These are phyloP conservation scores for Aspergillus aculeatus DNA, from an alignment of 2,329 filamentous ascomycete species.

Conservation along the genomic window DNA sequence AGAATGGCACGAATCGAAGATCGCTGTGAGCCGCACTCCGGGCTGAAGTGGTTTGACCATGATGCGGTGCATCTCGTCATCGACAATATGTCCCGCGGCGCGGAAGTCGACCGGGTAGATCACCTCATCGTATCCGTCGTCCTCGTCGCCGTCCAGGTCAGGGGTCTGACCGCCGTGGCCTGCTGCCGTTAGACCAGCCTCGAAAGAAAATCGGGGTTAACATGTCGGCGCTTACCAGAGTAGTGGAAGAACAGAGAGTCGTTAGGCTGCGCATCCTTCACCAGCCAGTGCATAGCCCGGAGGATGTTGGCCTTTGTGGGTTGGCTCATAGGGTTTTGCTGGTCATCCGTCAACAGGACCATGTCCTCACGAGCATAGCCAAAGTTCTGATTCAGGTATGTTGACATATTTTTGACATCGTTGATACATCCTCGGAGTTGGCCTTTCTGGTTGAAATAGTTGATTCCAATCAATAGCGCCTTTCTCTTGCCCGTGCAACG, in stretches of 20 bases:
- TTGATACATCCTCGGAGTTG: constrained; percentile 94
- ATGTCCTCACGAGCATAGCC: constrained; percentile 94
- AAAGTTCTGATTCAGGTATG: constrained; percentile 83
- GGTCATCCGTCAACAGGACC: constrained; percentile 94
- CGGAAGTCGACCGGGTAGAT: constrained; percentile 76
- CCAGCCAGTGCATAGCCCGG: constrained; percentile 95
- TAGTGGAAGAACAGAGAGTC: constrained; percentile 98
- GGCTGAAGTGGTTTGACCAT: constrained; percentile 75
- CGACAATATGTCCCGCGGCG: constrained; percentile 68
- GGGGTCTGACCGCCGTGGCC: constrained; percentile 75
- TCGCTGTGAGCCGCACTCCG: constrained; percentile 74
- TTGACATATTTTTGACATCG: constrained; percentile 95
- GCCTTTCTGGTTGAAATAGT: constrained; percentile 90
- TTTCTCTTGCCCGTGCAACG: constrained; percentile 86
- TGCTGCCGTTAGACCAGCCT: constrained; percentile 26
- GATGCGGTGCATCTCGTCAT: constrained; percentile 74
- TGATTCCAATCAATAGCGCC: constrained; percentile 89
- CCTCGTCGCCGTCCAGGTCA: constrained; percentile 72
- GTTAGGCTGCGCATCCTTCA: constrained; percentile 87
- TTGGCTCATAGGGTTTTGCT: constrained; percentile 96
- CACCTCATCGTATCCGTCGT: constrained; percentile 74
- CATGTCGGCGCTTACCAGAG: constrained; percentile 61
- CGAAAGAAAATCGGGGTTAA: neutral
- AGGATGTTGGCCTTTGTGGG: constrained; percentile 94
- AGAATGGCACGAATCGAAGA: constrained; percentile 69